phyloP scores from a whole-genome alignment of 257 asterid genomes.

The Dorcoceras hygrometricum region DNA sequence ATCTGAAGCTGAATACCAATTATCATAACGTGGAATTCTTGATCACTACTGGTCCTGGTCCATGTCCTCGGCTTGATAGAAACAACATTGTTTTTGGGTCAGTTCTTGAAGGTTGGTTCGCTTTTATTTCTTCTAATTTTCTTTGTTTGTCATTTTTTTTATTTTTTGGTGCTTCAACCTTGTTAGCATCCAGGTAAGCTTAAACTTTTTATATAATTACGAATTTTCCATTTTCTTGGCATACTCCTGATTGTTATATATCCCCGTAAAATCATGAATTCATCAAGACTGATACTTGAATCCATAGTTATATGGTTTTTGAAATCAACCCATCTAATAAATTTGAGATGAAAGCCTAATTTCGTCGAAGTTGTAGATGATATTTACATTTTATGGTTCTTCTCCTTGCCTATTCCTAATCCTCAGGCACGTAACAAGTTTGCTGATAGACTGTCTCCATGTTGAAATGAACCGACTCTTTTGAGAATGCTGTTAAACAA shows the following conservation, averaged over 20 bases:
- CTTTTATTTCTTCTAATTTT: neutral
- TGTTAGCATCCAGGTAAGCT: neutral
- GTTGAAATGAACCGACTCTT: neutral
- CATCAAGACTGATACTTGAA: no score
- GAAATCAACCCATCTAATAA: neutral
- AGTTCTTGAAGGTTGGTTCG: slow-evolving; percentile 71
- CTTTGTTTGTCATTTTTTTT: neutral
- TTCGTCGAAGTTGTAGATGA: neutral
- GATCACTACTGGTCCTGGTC: slow-evolving; percentile 93
- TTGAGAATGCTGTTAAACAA: neutral
- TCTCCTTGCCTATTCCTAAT: neutral
- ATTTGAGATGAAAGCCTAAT: neutral
- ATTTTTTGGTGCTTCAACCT: neutral
- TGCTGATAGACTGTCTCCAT: neutral
- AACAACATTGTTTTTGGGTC: slow-evolving; percentile 87
- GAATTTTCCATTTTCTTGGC: neutral
- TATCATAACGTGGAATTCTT: slow-evolving; percentile 91
- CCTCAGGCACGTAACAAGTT: neutral
- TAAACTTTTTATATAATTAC: neutral
- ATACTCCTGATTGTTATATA: no score
- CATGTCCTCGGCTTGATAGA: slow-evolving; percentile 78
- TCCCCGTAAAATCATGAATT: neutral
- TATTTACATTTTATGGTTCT: no score
- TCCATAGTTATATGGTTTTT: no score
- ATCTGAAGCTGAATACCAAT: slow-evolving; percentile 57